Percentiles rank a stretch among this genome's conserved stretches.
Conservation (phyloP, 371 early-diverging fungal genomes). For the Rhizopus sp. region DNA sequence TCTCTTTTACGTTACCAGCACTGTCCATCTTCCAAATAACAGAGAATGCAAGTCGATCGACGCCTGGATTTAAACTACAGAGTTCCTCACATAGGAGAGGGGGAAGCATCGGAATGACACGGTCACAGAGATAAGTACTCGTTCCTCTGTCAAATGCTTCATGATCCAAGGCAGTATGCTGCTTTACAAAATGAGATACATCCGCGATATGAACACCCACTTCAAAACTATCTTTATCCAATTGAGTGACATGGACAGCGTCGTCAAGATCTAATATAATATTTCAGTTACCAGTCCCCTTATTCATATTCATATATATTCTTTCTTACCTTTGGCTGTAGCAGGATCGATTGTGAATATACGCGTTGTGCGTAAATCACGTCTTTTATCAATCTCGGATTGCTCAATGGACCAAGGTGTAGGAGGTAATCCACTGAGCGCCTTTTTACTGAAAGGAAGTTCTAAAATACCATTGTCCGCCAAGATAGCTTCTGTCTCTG, state of each 20-base stretch:
- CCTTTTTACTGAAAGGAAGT: slow-evolving; percentile 44
- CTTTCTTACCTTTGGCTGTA: slow-evolving; percentile 75
- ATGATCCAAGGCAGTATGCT: slow-evolving; percentile 69
- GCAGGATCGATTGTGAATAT: slow-evolving; percentile 91
- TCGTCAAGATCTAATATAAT: slow-evolving; percentile 56
- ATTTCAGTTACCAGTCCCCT: not conserved
- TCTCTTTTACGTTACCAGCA: slow-evolving; percentile 50
- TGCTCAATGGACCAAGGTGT: slow-evolving; percentile 64
- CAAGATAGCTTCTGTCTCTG: slow-evolving; percentile 59
- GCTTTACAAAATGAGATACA: slow-evolving; percentile 83
- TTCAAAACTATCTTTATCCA: slow-evolving; percentile 38
- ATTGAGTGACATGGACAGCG: slow-evolving; percentile 29
- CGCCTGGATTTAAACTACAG: slow-evolving; percentile 74
- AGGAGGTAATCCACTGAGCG: slow-evolving; percentile 52
- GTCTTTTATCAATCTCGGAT: slow-evolving; percentile 56
- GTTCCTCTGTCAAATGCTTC: slow-evolving; percentile 81
- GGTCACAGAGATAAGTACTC: slow-evolving; percentile 81
- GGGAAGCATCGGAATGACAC: slow-evolving; percentile 94
- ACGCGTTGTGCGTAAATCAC: slow-evolving; percentile 60
- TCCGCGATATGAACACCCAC: slow-evolving; percentile 95
- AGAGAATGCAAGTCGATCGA: slow-evolving; percentile 74
- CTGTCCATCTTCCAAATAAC: slow-evolving; percentile 68
- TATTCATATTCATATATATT: too few species aligned
- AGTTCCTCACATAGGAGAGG: slow-evolving; percentile 75
- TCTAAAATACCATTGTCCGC: slow-evolving; percentile 42